A percentile compares a stretch with the other conserved stretches of the same genome.
Conservation (phyloP, 345 rosid genomes). For the Citrus cavaleriei region DNA sequence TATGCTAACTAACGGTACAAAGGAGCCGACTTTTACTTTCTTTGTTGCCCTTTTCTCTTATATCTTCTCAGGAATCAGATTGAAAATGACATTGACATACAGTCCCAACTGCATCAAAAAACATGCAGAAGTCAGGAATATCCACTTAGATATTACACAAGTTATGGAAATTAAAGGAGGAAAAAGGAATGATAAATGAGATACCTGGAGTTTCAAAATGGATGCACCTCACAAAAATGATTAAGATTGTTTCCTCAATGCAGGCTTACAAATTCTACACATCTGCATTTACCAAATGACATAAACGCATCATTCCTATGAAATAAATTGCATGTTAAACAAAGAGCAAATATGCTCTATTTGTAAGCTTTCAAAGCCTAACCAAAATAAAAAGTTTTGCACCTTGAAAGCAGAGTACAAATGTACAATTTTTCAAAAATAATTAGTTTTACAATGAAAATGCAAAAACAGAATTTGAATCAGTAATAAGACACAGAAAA, state of each 20-base stretch:
- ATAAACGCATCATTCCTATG: neutral
- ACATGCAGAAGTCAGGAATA: too few relatives aligned
- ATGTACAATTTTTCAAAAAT: neutral
- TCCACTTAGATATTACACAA: too few relatives aligned
- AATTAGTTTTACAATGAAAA: neutral
- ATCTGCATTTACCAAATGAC: too few relatives aligned
- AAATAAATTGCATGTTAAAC: neutral
- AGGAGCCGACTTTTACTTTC: neutral
- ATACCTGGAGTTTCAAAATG: too few relatives aligned
- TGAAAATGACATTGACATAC: neutral
- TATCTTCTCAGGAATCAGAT: neutral
- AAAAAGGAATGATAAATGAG: too few relatives aligned
- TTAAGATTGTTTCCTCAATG: too few relatives aligned
- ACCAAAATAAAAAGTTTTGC: neutral
- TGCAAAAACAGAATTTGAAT: neutral
- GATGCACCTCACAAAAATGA: too few relatives aligned
- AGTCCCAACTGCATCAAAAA: neutral
- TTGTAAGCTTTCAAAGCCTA: neutral
- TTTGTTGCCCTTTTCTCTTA: neutral
- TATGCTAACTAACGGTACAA: too few relatives aligned
- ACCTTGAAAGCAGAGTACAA: neutral
- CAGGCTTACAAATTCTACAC: too few relatives aligned
- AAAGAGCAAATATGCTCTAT: neutral
- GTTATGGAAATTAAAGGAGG: too few relatives aligned
- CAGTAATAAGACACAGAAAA: too few relatives aligned